Conservation (phyloP, 805 yeast species). For the Saturnispora zaruensis region DNA sequence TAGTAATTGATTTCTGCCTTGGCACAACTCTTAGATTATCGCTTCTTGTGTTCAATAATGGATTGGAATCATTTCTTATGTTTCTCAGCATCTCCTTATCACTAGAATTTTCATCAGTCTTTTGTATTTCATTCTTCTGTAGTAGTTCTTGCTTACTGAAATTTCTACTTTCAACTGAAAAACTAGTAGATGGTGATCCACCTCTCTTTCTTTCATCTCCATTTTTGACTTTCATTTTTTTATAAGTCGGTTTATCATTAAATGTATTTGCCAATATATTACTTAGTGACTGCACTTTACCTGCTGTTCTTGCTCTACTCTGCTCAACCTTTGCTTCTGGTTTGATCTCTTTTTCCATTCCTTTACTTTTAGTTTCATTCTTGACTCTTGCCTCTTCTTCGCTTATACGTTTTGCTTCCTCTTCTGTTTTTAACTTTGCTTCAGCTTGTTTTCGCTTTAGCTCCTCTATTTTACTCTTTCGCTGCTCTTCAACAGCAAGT, state of each 20-base stretch:
- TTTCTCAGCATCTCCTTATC: not conserved
- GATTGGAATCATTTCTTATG: not conserved
- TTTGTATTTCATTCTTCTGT: not conserved
- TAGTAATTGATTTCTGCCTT: not conserved
- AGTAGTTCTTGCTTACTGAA: not conserved
- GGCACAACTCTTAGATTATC: not conserved
- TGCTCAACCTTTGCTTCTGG: not conserved
- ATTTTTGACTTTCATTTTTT: not conserved
- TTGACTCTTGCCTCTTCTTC: not conserved
- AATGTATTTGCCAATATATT: not conserved
- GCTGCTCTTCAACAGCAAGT: not conserved
- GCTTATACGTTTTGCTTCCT: not conserved
- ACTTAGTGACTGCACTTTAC: not conserved
- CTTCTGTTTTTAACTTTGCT: not conserved
- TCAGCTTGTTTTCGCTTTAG: not conserved
- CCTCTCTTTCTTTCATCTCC: not conserved
- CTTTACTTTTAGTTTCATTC: not conserved
- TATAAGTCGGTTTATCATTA: not conserved
- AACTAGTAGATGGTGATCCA: not conserved
- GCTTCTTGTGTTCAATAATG: not conserved
- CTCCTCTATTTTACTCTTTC: not conserved
- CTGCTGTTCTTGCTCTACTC: not conserved
- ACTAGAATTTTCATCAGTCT: not conserved
- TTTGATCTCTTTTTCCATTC: not conserved
- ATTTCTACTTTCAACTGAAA: not conserved